Evolutionary conservation across 345 rosid genomes (phyloP), one percentile per base, ranked within the genome.

Genomic region (Physaria fendleri): DNA sequence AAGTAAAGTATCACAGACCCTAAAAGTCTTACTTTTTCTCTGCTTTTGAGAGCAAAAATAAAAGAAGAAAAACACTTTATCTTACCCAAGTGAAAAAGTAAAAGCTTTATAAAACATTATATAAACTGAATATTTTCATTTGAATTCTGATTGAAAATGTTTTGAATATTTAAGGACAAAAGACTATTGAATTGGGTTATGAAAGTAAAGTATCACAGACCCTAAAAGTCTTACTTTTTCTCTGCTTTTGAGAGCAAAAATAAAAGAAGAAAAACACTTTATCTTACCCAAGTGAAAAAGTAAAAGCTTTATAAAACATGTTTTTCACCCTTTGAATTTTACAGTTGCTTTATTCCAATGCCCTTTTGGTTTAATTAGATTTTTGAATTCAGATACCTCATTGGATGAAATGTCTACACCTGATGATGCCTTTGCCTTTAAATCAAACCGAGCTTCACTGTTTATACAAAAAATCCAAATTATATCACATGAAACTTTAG

Each of bases 381-480:
- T 44, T 33, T 35, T 28, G 23, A 38, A 54, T n/a, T 45, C 15
- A 37, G 57, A 37, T 69, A 69, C 73, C 73, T 69, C 62, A 46
- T 54, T 69, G 37, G 63, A 69, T 61, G 68, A 54, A 28, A 54
- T 61, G 68, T 54, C 62, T 39, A 61, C 17, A 59, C 29, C 38
- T 69, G 73, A 30, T 58, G 64, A 52, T 68, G 73, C 68, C 38
- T 61, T 61, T 69, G 35, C 48, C 62, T 61, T 54, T 28, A 54
- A 44, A 21, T 53, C 50, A 30, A 62, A 53, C 51, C 57, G 63
- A 61, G 62, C 49, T 61, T 69, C 73, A 35, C 73, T 69, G 73
- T 69, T 61, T 59, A 43, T 43, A 25, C 48, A 68, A 6, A 24
- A n/a, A 16, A 65, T 40, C n/a, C 21, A 56, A 57, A 6, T 39